Conservation (phyloP, 2,329 filamentous ascomycete genomes). For the Colletotrichum brevisporum region DNA sequence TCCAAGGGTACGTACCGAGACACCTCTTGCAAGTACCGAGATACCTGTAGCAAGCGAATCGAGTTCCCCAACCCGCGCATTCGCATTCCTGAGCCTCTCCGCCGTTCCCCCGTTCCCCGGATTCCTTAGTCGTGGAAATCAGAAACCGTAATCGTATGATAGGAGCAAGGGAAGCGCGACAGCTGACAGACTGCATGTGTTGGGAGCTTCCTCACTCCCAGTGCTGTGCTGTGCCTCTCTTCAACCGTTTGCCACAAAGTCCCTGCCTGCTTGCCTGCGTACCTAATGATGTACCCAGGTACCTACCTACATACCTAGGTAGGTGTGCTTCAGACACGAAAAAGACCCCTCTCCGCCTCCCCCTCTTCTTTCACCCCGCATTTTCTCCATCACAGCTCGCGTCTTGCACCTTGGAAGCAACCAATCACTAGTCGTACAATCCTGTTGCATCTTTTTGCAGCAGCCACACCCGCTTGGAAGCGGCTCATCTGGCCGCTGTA, state of each 20-base stretch:
- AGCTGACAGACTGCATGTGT: neutral
- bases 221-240: neutral
- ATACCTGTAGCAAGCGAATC: neutral
- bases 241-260: too few relatives aligned
- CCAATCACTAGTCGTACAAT: constrained; percentile 17
- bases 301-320: too few relatives aligned
- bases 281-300: too few relatives aligned
- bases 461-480: constrained; percentile 37
- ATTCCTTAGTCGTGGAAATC: constrained; percentile 3
- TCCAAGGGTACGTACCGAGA: too few relatives aligned
- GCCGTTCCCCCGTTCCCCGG: constrained; percentile 3
- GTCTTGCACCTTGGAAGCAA: neutral
- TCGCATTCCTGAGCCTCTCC: neutral
- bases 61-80: constrained; percentile 12
- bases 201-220: neutral
- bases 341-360: constrained; percentile 19
- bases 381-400: constrained; percentile 34
- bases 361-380: constrained; percentile 35
- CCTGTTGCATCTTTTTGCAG: constrained; percentile 16
- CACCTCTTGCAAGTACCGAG: neutral
- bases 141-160: constrained; percentile 10
- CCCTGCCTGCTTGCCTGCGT: too few relatives aligned
- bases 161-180: constrained; percentile 5
- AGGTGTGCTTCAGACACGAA: too few relatives aligned
- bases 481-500: constrained; percentile 14